Evolutionary conservation across 768 basidiomycete genomes (phyloP).

Genomic region (Amanita polypyramis): DNA sequence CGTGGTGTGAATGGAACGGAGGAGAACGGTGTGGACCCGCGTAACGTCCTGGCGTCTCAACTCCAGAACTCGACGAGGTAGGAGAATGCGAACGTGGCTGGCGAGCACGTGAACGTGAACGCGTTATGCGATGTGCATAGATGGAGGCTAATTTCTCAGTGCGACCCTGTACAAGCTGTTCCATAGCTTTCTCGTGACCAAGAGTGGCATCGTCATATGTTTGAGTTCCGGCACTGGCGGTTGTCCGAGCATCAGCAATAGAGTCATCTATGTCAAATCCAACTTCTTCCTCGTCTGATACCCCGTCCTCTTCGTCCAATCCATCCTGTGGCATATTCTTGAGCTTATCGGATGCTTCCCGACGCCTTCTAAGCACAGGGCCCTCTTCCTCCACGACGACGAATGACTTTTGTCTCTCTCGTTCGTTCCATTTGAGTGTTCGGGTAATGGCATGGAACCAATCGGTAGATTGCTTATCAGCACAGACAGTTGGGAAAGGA

Average conservation of each 20-base stretch:
- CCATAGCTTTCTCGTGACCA: conserved; percentile 7
- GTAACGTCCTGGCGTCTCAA: conserved; percentile 55
- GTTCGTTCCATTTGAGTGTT: conserved; percentile 98
- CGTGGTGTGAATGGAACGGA: conserved; percentile 36
- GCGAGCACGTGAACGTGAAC: conserved; percentile 25
- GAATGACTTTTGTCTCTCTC: conserved; percentile 96
- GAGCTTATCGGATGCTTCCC: conserved; percentile 22
- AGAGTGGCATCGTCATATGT: conserved; percentile 1
- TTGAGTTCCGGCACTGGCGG: neutral
- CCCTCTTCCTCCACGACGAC: conserved; percentile 88
- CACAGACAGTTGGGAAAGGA: conserved; percentile 97
- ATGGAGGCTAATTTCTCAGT: conserved; percentile 20
- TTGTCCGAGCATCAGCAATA: neutral
- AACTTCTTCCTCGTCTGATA: conserved; percentile 45
- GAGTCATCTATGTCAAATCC: conserved; percentile 93
- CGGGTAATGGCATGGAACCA: conserved; percentile 98
- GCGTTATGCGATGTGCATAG: conserved; percentile 25
- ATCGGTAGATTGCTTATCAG: conserved; percentile 94
- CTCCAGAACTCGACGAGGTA: conserved; percentile 37
- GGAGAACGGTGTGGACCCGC: conserved; percentile 41
- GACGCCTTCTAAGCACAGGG: conserved; percentile 25
- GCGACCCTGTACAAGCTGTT: conserved; percentile 21
- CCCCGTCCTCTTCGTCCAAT: conserved; percentile 40
- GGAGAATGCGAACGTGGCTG: neutral
- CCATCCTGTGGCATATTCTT: conserved; percentile 22